Percentiles rank a stretch among this genome's conserved stretches.
These are phyloP conservation scores for Lentinula edodes DNA, from an alignment of 768 basidiomycete species.

Conservation along the genomic window DNA sequence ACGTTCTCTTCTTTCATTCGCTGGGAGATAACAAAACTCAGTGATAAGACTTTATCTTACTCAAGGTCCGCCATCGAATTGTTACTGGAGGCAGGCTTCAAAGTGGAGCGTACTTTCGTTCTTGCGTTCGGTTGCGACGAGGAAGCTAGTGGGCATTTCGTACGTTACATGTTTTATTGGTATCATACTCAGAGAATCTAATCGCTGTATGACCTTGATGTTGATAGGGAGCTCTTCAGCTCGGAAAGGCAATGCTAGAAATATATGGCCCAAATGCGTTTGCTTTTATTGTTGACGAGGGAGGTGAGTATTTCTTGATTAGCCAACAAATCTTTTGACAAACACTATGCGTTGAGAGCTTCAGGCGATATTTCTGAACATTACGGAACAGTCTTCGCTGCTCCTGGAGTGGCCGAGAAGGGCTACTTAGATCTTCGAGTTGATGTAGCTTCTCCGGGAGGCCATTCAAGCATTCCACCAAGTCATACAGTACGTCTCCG, in stretches of 20 bases:
- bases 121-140: conserved; percentile 44
- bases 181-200: conserved; percentile 2
- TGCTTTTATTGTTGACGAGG: conserved; percentile 64
- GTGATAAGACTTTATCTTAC: background rate
- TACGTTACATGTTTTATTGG: conserved; percentile 7
- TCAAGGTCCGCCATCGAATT: conserved; percentile 10
- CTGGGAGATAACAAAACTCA: background rate
- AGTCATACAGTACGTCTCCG: conserved; percentile 44
- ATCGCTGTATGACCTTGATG: background rate
- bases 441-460: conserved; percentile 46
- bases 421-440: conserved; percentile 24
- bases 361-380: conserved; percentile 12
- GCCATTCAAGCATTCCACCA: conserved; percentile 63
- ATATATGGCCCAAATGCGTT: conserved; percentile 53
- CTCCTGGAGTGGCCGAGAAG: conserved; percentile 45
- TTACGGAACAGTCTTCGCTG: conserved; percentile 34
- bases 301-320: conserved; percentile 16
- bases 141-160: conserved; percentile 34
- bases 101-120: conserved; percentile 16
- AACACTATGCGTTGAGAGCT: background rate
- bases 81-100: conserved; percentile 12
- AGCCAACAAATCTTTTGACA: background rate
- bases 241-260: conserved; percentile 31
- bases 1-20: background rate
- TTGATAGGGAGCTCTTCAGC: conserved; percentile 32